Conservation (phyloP, 495 filamentous ascomycete species). For the Aspergillus homomorphus region DNA sequence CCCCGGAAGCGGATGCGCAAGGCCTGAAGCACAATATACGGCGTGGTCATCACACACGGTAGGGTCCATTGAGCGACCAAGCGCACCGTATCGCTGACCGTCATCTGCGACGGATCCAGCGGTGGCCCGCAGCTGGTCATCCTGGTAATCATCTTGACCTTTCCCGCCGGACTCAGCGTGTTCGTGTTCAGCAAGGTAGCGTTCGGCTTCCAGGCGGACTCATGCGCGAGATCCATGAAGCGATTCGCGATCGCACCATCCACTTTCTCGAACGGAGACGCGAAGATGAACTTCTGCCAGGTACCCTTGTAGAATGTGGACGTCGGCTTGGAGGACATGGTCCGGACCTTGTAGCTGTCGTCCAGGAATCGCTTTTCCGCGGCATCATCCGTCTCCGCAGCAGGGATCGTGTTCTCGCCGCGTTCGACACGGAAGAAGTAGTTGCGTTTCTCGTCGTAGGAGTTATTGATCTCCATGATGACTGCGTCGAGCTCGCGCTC, state of each 20-base stretch:
- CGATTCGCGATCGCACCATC: constrained; percentile 4
- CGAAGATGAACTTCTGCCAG: constrained; percentile 16
- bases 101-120: constrained; percentile 11
- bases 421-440: constrained; percentile 8
- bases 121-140: constrained; percentile 5
- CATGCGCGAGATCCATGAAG: constrained; percentile 11
- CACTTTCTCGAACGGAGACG: constrained; percentile 17
- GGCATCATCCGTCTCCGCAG: neutral
- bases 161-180: constrained; percentile 1
- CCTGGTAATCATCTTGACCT: constrained; percentile 12
- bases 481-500: constrained; percentile 59
- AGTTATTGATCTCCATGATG: constrained; percentile 77
- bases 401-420: neutral
- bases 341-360: neutral
- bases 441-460: constrained; percentile 65
- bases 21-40: constrained; percentile 11
- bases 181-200: constrained; percentile 14
- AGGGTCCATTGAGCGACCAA: constrained; percentile 9
- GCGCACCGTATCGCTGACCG: neutral
- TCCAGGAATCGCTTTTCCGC: constrained; percentile 3
- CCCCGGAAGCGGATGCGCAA: constrained; percentile 7
- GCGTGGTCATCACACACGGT: constrained; percentile 11
- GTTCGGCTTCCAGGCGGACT: constrained; percentile 5
- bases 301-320: constrained; percentile 14
- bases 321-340: neutral